Evolutionary conservation across 257 asterid genomes (phyloP).

Genomic region (Cruciata laevipes): DNA sequence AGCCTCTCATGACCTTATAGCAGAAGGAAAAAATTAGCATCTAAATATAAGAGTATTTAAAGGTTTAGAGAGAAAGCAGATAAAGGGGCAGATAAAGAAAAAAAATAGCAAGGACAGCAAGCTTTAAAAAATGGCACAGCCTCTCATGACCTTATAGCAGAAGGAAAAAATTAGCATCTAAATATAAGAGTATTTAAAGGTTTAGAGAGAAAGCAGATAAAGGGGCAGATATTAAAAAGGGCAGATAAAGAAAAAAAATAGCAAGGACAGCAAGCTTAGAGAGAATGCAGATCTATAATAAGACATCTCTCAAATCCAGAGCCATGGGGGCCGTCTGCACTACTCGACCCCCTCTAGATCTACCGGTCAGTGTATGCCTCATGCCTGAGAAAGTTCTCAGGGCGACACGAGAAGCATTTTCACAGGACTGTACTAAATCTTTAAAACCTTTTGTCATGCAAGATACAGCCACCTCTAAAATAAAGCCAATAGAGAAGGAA

Average conservation of each 20-base stretch:
- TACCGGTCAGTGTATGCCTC: not conserved
- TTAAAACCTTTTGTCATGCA: not conserved
- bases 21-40: not conserved
- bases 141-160: not conserved
- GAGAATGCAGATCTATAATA: not conserved
- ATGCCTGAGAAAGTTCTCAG: not conserved
- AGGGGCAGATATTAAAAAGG: no score
- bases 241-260: not conserved
- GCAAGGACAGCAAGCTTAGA: not conserved
- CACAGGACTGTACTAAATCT: not conserved
- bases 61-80: no score
- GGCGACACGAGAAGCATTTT: not conserved
- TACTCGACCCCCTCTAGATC: not conserved
- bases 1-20: not conserved
- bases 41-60: no score
- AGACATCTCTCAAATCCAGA: not conserved
- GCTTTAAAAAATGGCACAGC: not conserved
- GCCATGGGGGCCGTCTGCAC: not conserved
- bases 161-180: no score
- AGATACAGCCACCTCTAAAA: not conserved
- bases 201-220: no score
- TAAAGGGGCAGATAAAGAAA: no score
- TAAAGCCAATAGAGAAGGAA: slow-evolving; percentile 7
- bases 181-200: not conserved
- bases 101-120: no score